phyloP scores from a whole-genome alignment of 345 rosid species.

The Limnanthes douglasii region DNA sequence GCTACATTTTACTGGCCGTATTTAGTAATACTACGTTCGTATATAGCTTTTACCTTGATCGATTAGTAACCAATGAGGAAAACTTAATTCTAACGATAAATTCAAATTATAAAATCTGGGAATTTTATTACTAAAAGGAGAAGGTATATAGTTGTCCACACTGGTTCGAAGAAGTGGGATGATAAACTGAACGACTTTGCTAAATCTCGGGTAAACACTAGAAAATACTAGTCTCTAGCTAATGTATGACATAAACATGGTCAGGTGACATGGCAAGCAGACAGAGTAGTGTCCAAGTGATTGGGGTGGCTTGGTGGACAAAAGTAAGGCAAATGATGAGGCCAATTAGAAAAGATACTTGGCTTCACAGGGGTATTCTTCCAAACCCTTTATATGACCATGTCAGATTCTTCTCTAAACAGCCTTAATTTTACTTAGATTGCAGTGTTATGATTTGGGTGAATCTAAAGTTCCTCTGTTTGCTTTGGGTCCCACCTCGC shows the following conservation, averaged over 20 bases:
- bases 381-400: conserved; percentile 37
- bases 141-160: no score
- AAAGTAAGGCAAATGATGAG: conserved; percentile 28
- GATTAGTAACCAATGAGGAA: no score
- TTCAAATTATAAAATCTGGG: no score
- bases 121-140: no score
- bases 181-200: no score
- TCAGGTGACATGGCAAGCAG: conserved; percentile 27
- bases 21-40: no score
- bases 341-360: conserved; percentile 44
- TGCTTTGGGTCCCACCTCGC: conserved; percentile 40
- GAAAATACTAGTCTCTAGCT: conserved; percentile 9
- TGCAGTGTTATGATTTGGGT: conserved; percentile 40
- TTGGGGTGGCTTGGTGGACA: conserved; percentile 14
- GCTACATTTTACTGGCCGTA: no score
- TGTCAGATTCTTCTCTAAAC: conserved; percentile 59
- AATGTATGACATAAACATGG: conserved; percentile 17
- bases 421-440: conserved; percentile 55
- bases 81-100: no score
- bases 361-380: conserved; percentile 52
- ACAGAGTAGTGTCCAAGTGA: conserved; percentile 13
- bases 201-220: conserved; percentile 1
- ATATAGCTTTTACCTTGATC: no score
- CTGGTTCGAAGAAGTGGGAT: no score
- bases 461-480: conserved; percentile 35